These are phyloP conservation scores for Ophiosphaerella narmari DNA, from an alignment of 2,329 filamentous ascomycete genomes.

Conservation along the genomic window DNA sequence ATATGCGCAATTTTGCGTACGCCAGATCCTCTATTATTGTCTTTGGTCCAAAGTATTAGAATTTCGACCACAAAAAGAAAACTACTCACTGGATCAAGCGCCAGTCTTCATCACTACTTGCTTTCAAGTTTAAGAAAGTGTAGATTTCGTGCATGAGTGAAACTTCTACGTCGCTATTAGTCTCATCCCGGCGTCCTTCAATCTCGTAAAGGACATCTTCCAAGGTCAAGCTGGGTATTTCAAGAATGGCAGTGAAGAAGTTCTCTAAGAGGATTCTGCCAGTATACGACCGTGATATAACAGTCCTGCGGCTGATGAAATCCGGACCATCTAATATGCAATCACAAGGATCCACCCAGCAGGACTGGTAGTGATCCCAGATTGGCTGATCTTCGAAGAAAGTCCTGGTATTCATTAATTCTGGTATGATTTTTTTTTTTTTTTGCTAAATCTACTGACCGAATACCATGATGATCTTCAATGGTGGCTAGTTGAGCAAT, in stretches of 20 bases:
- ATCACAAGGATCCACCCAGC: no score
- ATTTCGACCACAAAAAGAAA: no score
- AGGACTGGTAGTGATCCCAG: no score
- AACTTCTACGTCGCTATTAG: background rate
- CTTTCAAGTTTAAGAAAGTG: background rate
- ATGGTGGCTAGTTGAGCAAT: slow-evolving; percentile 9
- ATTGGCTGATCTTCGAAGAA: no score
- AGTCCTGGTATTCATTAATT: no score
- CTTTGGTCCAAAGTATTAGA: no score
- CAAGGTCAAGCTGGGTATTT: background rate
- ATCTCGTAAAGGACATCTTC: slow-evolving; percentile 3
- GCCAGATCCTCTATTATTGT: no score
- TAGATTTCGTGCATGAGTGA: background rate
- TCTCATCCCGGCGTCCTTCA: background rate
- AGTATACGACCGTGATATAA: slow-evolving; percentile 3
- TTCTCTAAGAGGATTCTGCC: background rate
- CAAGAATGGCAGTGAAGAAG: slow-evolving; percentile 5
- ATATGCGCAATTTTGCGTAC: no score
- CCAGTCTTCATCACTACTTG: slow-evolving; percentile 3
- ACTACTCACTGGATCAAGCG: slow-evolving; percentile 3
- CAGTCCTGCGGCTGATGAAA: slow-evolving; percentile 1
- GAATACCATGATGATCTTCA: background rate
- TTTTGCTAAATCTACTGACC: background rate
- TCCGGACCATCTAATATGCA: slow-evolving; percentile 16
- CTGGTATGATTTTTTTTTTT: no score